Conservation (phyloP, 2,329 filamentous ascomycete genomes). For the Fusarium sp. region DNA sequence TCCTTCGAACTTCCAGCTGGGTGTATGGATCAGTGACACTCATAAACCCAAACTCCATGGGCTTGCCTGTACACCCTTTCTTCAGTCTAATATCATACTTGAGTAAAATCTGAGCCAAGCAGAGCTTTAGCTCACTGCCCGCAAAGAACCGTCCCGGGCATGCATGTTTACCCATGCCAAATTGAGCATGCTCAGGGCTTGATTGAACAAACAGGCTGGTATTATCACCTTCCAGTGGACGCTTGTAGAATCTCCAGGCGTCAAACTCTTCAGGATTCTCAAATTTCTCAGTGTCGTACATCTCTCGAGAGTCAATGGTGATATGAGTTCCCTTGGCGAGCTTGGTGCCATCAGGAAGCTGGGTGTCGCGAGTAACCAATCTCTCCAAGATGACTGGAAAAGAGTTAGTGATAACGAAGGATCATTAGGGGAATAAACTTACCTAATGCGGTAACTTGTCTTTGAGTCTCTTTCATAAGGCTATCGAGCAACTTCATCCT, state of each 20-base stretch:
- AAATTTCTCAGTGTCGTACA: not conserved
- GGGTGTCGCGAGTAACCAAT: not conserved
- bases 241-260: not conserved
- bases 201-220: not conserved
- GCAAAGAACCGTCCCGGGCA: conserved; percentile 5
- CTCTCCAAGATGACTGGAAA: not conserved
- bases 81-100: not conserved
- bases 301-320: not conserved
- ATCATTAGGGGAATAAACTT: rapidly evolving
- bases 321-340: not conserved
- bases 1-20: not conserved
- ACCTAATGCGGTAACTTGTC: not conserved
- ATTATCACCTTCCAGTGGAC: not conserved
- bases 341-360: not conserved
- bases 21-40: not conserved
- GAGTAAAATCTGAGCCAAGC: not conserved
- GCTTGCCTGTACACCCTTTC: not conserved
- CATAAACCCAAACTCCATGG: not conserved
- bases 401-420: rapidly evolving
- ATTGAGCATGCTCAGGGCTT: not conserved
- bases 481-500: conserved; percentile 5
- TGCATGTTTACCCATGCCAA: conserved; percentile 1
- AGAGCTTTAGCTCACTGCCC: not conserved
- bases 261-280: not conserved
- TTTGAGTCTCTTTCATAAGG: not conserved